A percentile compares a stretch with the other conserved stretches of the same genome.
Conservation (phyloP, 352 stramenopile genomes). For the Phytopythium boreale region DNA sequence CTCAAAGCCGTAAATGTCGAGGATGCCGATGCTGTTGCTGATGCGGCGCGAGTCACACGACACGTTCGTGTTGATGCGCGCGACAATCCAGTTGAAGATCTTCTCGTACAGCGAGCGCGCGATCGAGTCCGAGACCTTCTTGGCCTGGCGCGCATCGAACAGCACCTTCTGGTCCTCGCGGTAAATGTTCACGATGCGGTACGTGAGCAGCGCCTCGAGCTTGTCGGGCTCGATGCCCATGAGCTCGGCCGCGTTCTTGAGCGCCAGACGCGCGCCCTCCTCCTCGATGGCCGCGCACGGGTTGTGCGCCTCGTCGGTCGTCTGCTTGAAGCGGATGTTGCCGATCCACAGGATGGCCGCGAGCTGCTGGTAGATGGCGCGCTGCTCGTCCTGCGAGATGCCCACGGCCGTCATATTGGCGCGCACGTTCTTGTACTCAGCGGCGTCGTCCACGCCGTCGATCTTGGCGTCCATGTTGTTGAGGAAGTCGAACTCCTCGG, state of each 20-base stretch:
- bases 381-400: constrained; percentile 71
- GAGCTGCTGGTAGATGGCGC: constrained; percentile 72
- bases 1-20: constrained; percentile 91
- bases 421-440: constrained; percentile 56
- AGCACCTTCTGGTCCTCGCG: constrained; percentile 73
- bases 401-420: constrained; percentile 68
- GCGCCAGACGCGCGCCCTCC: constrained; percentile 42
- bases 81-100: constrained; percentile 89
- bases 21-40: constrained; percentile 81
- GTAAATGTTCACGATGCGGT: constrained; percentile 79
- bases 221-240: constrained; percentile 60
- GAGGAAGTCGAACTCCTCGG: constrained; percentile 66
- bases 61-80: constrained; percentile 83
- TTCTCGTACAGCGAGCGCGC: constrained; percentile 87
- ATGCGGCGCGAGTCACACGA: constrained; percentile 56
- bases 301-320: constrained; percentile 71
- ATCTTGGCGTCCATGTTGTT: constrained; percentile 64
- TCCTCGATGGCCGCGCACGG: constrained; percentile 62
- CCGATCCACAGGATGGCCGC: constrained; percentile 82
- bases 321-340: constrained; percentile 80
- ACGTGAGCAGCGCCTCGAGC: constrained; percentile 74
- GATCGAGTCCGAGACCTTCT: constrained; percentile 84
- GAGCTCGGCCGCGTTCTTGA: constrained; percentile 54
- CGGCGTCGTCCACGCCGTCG: constrained; percentile 72
- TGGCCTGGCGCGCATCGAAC: constrained; percentile 70